Percentiles rank a stretch among this genome's conserved stretches.
These are phyloP conservation scores for Phaeomoniella chlamydospora DNA, from an alignment of 2,329 filamentous ascomycete species.

Conservation along the genomic window DNA sequence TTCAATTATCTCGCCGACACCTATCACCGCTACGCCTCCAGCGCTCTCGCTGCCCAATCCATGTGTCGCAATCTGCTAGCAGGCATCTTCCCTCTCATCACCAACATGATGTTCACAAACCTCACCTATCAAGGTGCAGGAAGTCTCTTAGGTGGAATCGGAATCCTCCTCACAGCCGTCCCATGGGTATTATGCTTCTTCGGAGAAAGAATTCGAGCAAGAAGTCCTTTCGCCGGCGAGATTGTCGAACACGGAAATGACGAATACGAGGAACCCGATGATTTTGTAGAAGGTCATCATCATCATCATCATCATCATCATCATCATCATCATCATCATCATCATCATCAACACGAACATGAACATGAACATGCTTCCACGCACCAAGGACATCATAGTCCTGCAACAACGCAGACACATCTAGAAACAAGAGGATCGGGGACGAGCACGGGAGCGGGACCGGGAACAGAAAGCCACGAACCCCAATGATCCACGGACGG, in stretches of 20 bases:
- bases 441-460: too few relatives aligned
- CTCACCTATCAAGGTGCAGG: slow-evolving; percentile 59
- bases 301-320: slow-evolving; percentile 46
- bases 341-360: too few relatives aligned
- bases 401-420: too few relatives aligned
- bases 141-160: slow-evolving; percentile 61
- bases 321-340: not conserved
- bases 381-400: too few relatives aligned
- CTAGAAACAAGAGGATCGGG: too few relatives aligned
- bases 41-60: slow-evolving; percentile 71
- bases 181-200: slow-evolving; percentile 76
- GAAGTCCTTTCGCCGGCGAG: slow-evolving; percentile 60
- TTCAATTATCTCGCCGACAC: slow-evolving; percentile 90
- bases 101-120: slow-evolving; percentile 55
- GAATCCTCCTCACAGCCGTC: slow-evolving; percentile 54
- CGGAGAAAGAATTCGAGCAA: slow-evolving; percentile 58
- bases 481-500: too few relatives aligned
- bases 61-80: slow-evolving; percentile 77
- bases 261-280: not conserved
- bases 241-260: not conserved
- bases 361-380: too few relatives aligned
- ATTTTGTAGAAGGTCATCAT: slow-evolving; percentile 19
- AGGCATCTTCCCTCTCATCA: slow-evolving; percentile 68
- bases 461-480: too few relatives aligned
- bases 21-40: slow-evolving; percentile 73